Conservation (phyloP, 2,329 filamentous ascomycete genomes). For the Chaetomiaceae sp. region DNA sequence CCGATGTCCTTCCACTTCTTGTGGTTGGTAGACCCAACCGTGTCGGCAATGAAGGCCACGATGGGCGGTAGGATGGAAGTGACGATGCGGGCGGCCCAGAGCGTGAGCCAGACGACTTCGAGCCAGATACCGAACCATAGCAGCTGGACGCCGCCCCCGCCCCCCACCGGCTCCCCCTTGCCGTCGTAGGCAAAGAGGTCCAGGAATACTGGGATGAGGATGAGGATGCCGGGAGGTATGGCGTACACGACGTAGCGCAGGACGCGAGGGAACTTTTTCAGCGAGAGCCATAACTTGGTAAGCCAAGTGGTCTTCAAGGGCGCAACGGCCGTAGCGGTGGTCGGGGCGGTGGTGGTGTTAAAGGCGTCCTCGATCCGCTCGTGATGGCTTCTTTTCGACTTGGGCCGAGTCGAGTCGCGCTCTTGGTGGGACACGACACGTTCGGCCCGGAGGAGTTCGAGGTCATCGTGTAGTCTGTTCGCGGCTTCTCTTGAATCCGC, state of each 20-base stretch:
- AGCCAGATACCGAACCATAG: slow-evolving; percentile 96
- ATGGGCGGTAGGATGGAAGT: slow-evolving; percentile 47
- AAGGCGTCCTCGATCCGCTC: slow-evolving; percentile 44
- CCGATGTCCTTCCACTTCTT: slow-evolving; percentile 95
- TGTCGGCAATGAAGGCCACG: slow-evolving; percentile 55
- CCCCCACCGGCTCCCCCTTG: slow-evolving; percentile 47
- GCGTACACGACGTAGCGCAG: slow-evolving; percentile 48
- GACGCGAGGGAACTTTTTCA: slow-evolving; percentile 48
- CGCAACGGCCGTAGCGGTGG: not conserved
- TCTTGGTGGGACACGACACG: slow-evolving; percentile 43
- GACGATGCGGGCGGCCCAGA: slow-evolving; percentile 69
- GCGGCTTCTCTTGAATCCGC: slow-evolving; percentile 31
- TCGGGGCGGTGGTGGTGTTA: slow-evolving; percentile 29
- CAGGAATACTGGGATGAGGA: slow-evolving; percentile 45
- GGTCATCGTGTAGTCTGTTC: slow-evolving; percentile 43
- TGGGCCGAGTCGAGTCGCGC: slow-evolving; percentile 29
- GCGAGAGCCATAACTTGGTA: slow-evolving; percentile 38
- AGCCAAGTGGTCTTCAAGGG: slow-evolving; percentile 28
- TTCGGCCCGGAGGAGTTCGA: slow-evolving; percentile 47
- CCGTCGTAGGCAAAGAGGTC: slow-evolving; percentile 39
- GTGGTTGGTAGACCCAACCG: slow-evolving; percentile 75
- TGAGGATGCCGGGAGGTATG: slow-evolving; percentile 41
- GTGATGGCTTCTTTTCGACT: slow-evolving; percentile 34
- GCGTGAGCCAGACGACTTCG: slow-evolving; percentile 84
- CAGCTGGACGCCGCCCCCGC: slow-evolving; percentile 69